phyloP scores from a whole-genome alignment of 345 rosid species.

The Syzygium aqueum region DNA sequence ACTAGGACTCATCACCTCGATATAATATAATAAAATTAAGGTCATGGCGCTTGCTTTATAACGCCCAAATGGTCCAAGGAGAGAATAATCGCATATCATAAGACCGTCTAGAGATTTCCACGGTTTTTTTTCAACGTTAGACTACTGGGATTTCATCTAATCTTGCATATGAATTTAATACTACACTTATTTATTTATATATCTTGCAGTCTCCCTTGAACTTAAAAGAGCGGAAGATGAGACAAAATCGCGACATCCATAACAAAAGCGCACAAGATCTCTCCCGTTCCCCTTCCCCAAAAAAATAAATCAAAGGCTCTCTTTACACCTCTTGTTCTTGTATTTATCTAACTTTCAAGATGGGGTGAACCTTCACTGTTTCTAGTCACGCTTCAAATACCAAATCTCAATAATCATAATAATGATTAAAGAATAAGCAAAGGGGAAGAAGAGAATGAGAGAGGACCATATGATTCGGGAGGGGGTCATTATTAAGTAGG shows the following conservation, averaged over 20 bases:
- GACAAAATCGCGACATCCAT: not conserved
- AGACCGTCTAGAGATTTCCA: not conserved
- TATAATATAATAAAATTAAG: not conserved
- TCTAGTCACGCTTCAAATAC: not conserved
- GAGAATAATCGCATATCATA: not conserved
- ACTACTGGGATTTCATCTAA: not conserved
- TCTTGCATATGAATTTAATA: not conserved
- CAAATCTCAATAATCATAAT: not conserved
- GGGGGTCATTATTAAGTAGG: conserved; percentile 35
- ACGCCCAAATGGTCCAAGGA: not conserved
- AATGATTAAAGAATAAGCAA: not conserved
- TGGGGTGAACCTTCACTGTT: not conserved
- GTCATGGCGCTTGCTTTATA: not conserved
- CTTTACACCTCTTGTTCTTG: not conserved
- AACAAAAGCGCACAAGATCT: not conserved
- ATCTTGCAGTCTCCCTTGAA: not conserved
- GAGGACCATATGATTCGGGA: not conserved
- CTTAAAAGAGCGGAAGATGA: not conserved
- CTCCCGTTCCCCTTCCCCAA: too few relatives aligned
- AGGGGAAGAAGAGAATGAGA: not conserved
- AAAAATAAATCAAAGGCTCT: not conserved
- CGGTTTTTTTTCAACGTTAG: not conserved
- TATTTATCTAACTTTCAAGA: not conserved
- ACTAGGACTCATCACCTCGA: not conserved
- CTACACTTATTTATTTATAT: not conserved